Evolutionary conservation across 768 basidiomycete species (phyloP).

Genomic region (Sporobolomyces pararoseus): DNA sequence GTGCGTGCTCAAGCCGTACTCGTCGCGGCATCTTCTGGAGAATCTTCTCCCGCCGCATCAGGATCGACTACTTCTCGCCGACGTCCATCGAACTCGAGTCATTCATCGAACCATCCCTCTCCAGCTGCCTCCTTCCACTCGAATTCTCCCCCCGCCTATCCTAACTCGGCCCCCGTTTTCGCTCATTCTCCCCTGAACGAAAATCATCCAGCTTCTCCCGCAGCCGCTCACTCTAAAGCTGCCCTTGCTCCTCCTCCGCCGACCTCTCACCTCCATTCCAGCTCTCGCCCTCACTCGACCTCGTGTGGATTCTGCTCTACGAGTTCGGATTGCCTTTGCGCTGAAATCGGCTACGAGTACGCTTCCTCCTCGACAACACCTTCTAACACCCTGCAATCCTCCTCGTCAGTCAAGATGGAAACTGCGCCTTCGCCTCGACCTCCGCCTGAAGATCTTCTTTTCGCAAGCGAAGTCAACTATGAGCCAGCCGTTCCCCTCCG

Average conservation of each 20-base stretch:
- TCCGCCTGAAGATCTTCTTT: slow-evolving; percentile 52
- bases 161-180: slow-evolving; percentile 8
- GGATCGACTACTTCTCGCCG: slow-evolving; percentile 2
- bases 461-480: slow-evolving; percentile 73
- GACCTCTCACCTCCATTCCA: neutral
- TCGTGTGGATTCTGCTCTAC: slow-evolving; percentile 71
- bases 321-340: slow-evolving; percentile 69
- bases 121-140: neutral
- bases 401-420: neutral
- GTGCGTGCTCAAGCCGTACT: slow-evolving; percentile 29
- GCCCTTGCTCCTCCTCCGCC: neutral
- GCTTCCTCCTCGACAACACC: slow-evolving; percentile 17
- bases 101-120: neutral
- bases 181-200: slow-evolving; percentile 26
- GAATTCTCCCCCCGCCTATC: slow-evolving; percentile 10
- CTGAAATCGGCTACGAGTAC: slow-evolving; percentile 53
- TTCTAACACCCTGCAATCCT: neutral
- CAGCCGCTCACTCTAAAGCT: neutral
- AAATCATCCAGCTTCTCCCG: slow-evolving; percentile 19
- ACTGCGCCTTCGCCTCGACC: slow-evolving; percentile 33
- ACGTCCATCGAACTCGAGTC: neutral
- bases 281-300: neutral
- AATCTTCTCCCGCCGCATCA: neutral
- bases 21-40: slow-evolving; percentile 11
- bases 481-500: slow-evolving; percentile 78